A percentile compares a stretch with the other conserved stretches of the same genome.
phyloP scores from a whole-genome alignment of 2,329 filamentous ascomycete species.

The Mariannaea sp. region DNA sequence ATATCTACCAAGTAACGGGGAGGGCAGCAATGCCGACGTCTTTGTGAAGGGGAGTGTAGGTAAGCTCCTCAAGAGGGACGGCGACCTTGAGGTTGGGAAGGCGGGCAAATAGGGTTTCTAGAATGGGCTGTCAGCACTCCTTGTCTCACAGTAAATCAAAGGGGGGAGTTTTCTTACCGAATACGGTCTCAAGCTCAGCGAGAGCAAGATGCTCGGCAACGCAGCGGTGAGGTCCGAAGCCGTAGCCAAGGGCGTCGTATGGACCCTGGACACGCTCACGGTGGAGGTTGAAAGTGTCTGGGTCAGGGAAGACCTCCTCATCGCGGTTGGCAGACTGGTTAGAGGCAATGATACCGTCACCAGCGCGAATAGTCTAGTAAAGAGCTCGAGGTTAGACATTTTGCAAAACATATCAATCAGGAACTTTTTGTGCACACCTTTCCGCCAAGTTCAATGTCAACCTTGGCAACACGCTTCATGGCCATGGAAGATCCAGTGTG shows the following conservation, averaged over 20 bases:
- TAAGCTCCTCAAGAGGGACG: conserved; percentile 45
- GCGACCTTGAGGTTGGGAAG: conserved; percentile 48
- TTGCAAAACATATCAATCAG: no score
- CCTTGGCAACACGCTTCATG: conserved; percentile 53
- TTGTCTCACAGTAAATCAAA: neutral
- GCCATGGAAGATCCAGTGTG: conserved; percentile 54
- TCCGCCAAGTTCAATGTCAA: conserved; percentile 50
- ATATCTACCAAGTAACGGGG: conserved; percentile 42
- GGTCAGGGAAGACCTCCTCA: conserved; percentile 47
- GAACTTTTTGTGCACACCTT: conserved; percentile 34
- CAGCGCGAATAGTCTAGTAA: conserved; percentile 45
- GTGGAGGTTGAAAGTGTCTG: conserved; percentile 51
- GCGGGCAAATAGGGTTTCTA: conserved; percentile 46
- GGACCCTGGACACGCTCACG: conserved; percentile 33
- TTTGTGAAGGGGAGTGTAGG: conserved; percentile 44
- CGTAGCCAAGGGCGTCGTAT: conserved; percentile 49
- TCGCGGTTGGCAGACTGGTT: conserved; percentile 55
- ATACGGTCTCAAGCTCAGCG: conserved; percentile 49
- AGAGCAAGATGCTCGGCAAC: conserved; percentile 51
- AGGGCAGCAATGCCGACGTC: conserved; percentile 50
- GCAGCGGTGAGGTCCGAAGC: conserved; percentile 53
- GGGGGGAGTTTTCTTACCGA: conserved; percentile 42
- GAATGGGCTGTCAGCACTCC: neutral
- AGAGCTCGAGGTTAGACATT: neutral
- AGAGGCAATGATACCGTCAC: conserved; percentile 53